Evolutionary conservation across 495 filamentous ascomycete genomes (phyloP).

Genomic region (Lasiosphaeria ovina): DNA sequence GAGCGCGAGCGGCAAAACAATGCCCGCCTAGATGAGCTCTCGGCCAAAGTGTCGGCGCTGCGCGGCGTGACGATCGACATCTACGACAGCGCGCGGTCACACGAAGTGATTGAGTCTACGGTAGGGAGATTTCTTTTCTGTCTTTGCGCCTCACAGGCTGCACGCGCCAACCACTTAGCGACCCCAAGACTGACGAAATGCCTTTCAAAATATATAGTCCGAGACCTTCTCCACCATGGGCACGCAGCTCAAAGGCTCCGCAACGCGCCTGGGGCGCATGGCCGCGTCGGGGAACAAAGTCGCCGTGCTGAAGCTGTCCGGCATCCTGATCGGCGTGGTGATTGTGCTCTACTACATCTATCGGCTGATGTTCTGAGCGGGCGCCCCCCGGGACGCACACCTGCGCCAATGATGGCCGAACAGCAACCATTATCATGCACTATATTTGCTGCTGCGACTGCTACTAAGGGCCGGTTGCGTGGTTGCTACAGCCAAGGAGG

Average conservation of each 20-base stretch:
- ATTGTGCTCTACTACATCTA: constrained; percentile 71
- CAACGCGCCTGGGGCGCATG: constrained; percentile 85
- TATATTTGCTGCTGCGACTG: too few species aligned
- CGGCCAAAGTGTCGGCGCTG: constrained; percentile 83
- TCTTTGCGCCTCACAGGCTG: not conserved
- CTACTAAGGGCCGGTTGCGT: too few species aligned
- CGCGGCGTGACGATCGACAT: constrained; percentile 98
- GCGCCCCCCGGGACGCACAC: too few species aligned
- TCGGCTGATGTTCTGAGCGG: constrained; percentile 60
- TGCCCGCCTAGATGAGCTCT: constrained; percentile 86
- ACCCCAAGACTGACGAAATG: not conserved
- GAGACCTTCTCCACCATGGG: constrained; percentile 61
- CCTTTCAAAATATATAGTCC: constrained; percentile 29
- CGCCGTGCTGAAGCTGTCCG: constrained; percentile 83
- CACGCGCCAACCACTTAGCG: not conserved
- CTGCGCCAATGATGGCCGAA: too few species aligned
- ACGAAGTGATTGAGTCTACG: constrained; percentile 80
- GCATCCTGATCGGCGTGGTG: constrained; percentile 72
- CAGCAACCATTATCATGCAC: too few species aligned
- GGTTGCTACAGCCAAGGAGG: too few species aligned
- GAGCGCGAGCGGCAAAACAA: constrained; percentile 97
- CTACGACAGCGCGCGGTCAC: constrained; percentile 87
- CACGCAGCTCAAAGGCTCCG: constrained; percentile 76
- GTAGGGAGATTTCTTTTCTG: constrained; percentile 47
- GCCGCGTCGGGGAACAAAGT: constrained; percentile 86